Base-by-base conservation (phyloP, 495 filamentous ascomycete genomes). In the Antarctomyces pellizariae region DNA sequence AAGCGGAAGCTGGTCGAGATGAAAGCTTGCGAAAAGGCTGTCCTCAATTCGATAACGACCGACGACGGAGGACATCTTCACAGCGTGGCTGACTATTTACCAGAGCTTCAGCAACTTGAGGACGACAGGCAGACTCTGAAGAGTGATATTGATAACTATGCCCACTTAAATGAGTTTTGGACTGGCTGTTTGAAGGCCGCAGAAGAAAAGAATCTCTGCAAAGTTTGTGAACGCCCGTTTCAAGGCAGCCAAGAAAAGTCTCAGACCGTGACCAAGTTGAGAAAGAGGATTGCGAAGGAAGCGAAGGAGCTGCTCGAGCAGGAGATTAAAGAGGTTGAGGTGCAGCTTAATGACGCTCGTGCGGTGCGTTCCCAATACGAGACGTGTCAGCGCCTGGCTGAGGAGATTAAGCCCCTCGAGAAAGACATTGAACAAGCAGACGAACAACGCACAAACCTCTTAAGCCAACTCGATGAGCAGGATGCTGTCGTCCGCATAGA, bases 331-430 rank as follows among this genome's bases (percentile, higher is more conserved):
- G 39, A 48, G 5, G 28, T 52, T 6, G 65, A 74, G 27, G 46
- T 59, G 29, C 51, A 64, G 7, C 49, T 82, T 11, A 51, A 56
- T 23, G 44, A 39, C 20, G 62, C 74, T 5, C 64, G 60, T 31
- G 54, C 52, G 7, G 74, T 62, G 12, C 63, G 62, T 21, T 51
- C 67, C 5, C 59, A 65, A 28, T 78, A 75, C 39, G 78, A 91
- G 23, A 64, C 64, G 0, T 84, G 74, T 53, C 47, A 57, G 18
- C 65, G 73, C 16, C 52, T 92, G 12, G 57, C 57, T 14, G 47
- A 64, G 28, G 80, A 92, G 37, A 62, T 93, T 16, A 83, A 76
- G 2, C 49, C 53, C 0, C 36, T 82, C 3, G 54, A 64, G 30
- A 56, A 62, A 15, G 72, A 84, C 25, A 53, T 74, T 11, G 47